Conservation (phyloP, 1,284 basidiomycete genomes). For the Pseudozyma sp. region DNA sequence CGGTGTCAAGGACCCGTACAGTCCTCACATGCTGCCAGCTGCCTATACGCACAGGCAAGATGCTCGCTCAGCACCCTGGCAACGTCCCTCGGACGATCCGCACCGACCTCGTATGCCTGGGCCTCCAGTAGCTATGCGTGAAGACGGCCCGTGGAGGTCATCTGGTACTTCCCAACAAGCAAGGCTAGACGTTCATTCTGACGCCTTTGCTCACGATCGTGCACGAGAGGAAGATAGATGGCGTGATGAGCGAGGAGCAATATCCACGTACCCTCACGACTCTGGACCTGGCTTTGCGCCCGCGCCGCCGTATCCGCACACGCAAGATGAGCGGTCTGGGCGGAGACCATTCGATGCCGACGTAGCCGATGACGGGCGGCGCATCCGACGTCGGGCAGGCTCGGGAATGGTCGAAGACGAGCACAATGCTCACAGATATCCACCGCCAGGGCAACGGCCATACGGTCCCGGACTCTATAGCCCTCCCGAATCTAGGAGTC, state of each 20-base stretch:
- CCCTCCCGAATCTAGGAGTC: slow-evolving; percentile 31
- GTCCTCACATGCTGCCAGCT: slow-evolving; percentile 16
- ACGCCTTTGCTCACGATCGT: slow-evolving; percentile 22
- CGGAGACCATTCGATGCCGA: slow-evolving; percentile 22
- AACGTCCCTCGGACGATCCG: slow-evolving; percentile 19
- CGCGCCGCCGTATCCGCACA: slow-evolving; percentile 7
- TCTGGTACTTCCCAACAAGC: slow-evolving; percentile 9
- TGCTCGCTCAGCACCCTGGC: slow-evolving; percentile 15
- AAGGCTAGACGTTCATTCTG: slow-evolving; percentile 15
- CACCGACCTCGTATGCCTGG: slow-evolving; percentile 29
- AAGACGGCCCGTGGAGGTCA: slow-evolving; percentile 25
- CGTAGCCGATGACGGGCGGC: slow-evolving; percentile 18
- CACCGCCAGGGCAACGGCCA: slow-evolving; percentile 14
- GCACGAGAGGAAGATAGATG: slow-evolving; percentile 28
- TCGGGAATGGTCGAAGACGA: slow-evolving; percentile 26
- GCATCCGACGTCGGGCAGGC: slow-evolving; percentile 26
- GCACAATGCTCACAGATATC: slow-evolving; percentile 18
- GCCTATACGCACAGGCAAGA: slow-evolving; percentile 20
- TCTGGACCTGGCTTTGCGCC: slow-evolving; percentile 6
- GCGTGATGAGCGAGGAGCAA: slow-evolving; percentile 24
- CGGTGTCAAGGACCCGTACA: slow-evolving; percentile 24
- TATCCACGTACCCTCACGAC: slow-evolving; percentile 22
- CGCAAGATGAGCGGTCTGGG: slow-evolving; percentile 9
- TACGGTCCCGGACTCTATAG: slow-evolving; percentile 28
- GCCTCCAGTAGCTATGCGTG: slow-evolving; percentile 14